A percentile compares a stretch with the other conserved stretches of the same genome.
These are phyloP conservation scores for Gaertneriomyces sp. DNA, from an alignment of 192 early-diverging fungal genomes.

Conservation along the genomic window DNA sequence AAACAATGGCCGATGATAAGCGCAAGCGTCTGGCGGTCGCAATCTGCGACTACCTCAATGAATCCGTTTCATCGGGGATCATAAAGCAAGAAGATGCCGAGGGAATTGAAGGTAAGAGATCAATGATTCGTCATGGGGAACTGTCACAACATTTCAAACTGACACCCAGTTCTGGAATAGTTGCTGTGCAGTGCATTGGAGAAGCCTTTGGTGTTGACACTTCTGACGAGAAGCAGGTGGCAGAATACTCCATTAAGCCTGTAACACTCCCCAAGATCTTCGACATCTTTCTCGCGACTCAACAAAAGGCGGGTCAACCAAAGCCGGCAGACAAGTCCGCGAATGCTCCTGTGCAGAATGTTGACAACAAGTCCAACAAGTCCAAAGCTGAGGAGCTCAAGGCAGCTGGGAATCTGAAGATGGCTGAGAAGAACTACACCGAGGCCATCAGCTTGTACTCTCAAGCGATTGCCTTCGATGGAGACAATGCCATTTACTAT, in stretches of 20 bases:
- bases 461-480: slow-evolving; percentile 82
- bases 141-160: too few species aligned
- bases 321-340: background rate
- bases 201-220: slow-evolving; percentile 89
- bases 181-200: slow-evolving; percentile 90
- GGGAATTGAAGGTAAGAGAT: slow-evolving; percentile 67
- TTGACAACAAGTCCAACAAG: slow-evolving; percentile 36
- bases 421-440: slow-evolving; percentile 76
- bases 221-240: slow-evolving; percentile 61
- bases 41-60: slow-evolving; percentile 76
- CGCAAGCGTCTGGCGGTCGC: slow-evolving; percentile 65
- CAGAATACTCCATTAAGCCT: slow-evolving; percentile 80
- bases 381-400: slow-evolving; percentile 87
- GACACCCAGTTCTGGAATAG: slow-evolving; percentile 26
- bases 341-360: background rate
- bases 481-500: slow-evolving; percentile 89
- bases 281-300: slow-evolving; percentile 83
- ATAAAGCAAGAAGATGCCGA: slow-evolving; percentile 75
- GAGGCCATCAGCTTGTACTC: slow-evolving; percentile 87
- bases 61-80: slow-evolving; percentile 62
- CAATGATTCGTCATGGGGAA: background rate
- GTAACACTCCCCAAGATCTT: slow-evolving; percentile 80
- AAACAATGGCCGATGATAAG: slow-evolving; percentile 11
- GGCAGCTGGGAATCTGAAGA: slow-evolving; percentile 79
- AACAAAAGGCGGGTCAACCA: slow-evolving; percentile 52